Conservation (phyloP, 1,284 basidiomycete genomes). For the Volvariella volvacea region DNA sequence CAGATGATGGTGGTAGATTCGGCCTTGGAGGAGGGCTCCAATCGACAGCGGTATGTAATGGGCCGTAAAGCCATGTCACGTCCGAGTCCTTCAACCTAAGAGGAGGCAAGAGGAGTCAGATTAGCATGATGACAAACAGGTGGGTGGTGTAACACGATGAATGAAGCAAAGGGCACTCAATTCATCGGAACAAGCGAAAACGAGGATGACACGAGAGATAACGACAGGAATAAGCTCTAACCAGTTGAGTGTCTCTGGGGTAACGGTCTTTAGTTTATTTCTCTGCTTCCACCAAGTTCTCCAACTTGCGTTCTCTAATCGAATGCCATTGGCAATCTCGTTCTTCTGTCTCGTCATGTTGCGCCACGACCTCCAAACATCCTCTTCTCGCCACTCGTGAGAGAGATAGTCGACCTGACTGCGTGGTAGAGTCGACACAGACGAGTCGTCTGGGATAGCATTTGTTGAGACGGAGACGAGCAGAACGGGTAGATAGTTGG, state of each 20-base stretch:
- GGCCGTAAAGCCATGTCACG: constrained; percentile 98
- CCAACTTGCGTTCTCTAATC: constrained; percentile 98
- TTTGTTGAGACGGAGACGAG: constrained; percentile 57
- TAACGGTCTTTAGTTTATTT: constrained; percentile 92
- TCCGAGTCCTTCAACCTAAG: constrained; percentile 97
- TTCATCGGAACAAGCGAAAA: background rate
- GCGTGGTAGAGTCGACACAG: constrained; percentile 55
- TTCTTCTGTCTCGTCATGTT: constrained; percentile 99
- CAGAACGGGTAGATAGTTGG: constrained; percentile 63
- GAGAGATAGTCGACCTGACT: constrained; percentile 83
- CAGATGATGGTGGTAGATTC: constrained; percentile 28
- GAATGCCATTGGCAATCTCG: constrained; percentile 92
- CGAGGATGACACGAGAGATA: constrained; percentile 2
- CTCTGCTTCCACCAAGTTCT: constrained; percentile 99
- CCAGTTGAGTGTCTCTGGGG: constrained; percentile 98
- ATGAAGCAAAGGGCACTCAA: background rate
- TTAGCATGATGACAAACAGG: background rate
- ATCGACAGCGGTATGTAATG: constrained; percentile 87
- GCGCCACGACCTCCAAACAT: constrained; percentile 97
- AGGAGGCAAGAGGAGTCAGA: constrained; percentile 3
- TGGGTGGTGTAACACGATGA: background rate
- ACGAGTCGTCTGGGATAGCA: constrained; percentile 59
- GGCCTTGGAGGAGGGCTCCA: constrained; percentile 51
- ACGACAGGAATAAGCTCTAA: constrained; percentile 35
- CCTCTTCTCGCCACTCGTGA: constrained; percentile 97